Evolutionary conservation across 2,329 filamentous ascomycete genomes (phyloP), one percentile per base, ranked within the genome.

Genomic region (Alternaria brassicicola): DNA sequence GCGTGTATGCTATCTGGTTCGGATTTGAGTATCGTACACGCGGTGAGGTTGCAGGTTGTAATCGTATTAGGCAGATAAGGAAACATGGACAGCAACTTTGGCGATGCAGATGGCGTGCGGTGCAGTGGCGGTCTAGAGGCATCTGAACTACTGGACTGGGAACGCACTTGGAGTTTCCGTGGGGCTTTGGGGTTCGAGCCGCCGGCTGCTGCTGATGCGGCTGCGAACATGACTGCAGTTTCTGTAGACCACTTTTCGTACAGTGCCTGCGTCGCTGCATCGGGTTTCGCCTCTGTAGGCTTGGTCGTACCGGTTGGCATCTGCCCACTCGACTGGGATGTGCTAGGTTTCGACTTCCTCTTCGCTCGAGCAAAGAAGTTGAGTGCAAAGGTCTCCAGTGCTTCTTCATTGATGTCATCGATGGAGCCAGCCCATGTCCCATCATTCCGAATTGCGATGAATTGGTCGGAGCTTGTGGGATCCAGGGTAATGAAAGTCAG

Each of bases 351-450:
- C 8, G 65, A 25, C 51, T 67, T 69, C 10, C 43, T 23, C 26
- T 62, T 71, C 9, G 64, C 49, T 5, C 48, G 61, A 3, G 56
- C 55, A 52, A 76, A 76, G 65, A 69, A 76, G 26, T 76, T 75
- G 4, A 66, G 45, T 0, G 69, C 71, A 39, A 76, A 76, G 0
- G 60, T 51, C 50, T 74, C 67, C 1, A 77, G 55, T 0, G 74
- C 73, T n/a, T 72, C 68, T 52, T 73, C 71, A 36, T 73, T 74
- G 19, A 59, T 56, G 25, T 76, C 75, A 39, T 75, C 73, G 8
- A 76, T 76, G 0, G 71, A 71, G 0, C 74, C 75, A 5, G 73
- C 70, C 75, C 75, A 77, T 5, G 72, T 75, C 1, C 74, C 68
- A 35, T 76, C 72, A 13, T 68, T 65, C 7, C 73, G 66, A 19